Base-by-base conservation (phyloP, 345 rosid species). In the Tarenaya hassleriana region DNA sequence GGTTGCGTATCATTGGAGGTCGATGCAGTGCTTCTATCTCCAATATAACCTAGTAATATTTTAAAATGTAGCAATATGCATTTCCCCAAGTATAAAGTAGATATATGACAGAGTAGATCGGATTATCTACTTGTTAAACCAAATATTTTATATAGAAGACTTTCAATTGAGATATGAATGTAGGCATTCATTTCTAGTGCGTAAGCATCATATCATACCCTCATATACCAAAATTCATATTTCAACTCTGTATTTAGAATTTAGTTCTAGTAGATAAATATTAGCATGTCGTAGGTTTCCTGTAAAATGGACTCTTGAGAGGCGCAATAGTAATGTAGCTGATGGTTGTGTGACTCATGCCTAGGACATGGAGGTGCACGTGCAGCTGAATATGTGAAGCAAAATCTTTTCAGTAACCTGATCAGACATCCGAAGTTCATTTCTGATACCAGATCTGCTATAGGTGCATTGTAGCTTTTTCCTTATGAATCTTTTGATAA, bases 321-420 rank as follows among this genome's bases (percentile, higher is more conserved):
- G 46, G 10, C 6, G 6, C 24, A 21, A 1, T 50, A n/a, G 16
- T 66, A 42, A 56, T 52, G 17, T 8, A 63, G 43, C 49, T 14
- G 13, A 20, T 65, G 63, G 40, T 41, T 55, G n/a, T 62, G 29
- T 24, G 29, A 24, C 5, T 24, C 5, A 11, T 53, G 13, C 75
- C 58, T 71, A 94, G 99, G 99, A 65, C 99, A 94, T 74, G 99
- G 99, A 49, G 99, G 99, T 60, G 94, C 85, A 55, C 86, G 97
- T 33, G 99, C 99, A 48, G 99, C 99, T 62, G 97, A 94, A 73
- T 94, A 83, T 66, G 95, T 94, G 72, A 94, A 94, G 56, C 84
- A 80, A 41, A 86, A 88, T 61, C 91, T 88, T 43, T 88, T 94
- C 77, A 83, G 92, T 60, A 94, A 94, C 79, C 71, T 94, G 69